phyloP scores from a whole-genome alignment of 257 asterid species.

The Rhazya stricta region DNA sequence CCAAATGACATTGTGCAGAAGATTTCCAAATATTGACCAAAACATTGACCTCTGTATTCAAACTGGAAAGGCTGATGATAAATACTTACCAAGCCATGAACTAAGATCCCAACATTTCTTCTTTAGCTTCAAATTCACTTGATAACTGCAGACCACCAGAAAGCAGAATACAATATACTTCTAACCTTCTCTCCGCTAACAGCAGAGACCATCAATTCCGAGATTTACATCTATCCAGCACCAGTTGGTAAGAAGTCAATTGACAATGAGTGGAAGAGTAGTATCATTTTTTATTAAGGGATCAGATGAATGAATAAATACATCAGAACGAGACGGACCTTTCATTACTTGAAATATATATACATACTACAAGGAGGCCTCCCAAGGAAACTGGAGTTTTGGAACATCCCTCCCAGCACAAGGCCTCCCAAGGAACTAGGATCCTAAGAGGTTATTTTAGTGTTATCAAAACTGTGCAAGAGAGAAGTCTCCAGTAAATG shows the following conservation, averaged over 20 bases:
- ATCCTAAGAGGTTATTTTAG: slow-evolving; percentile 18
- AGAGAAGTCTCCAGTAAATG: background rate
- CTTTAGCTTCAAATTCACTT: slow-evolving; percentile 4
- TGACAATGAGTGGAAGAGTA: too few relatives aligned
- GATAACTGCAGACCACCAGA: background rate
- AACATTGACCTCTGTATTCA: background rate
- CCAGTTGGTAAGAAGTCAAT: background rate
- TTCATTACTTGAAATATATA: background rate
- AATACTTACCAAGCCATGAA: background rate
- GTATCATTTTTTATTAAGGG: background rate
- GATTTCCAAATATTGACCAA: background rate
- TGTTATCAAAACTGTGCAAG: slow-evolving; percentile 26
- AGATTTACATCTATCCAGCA: background rate
- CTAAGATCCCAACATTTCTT: background rate
- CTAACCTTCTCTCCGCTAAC: background rate
- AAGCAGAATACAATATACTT: background rate
- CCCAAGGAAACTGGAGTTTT: background rate
- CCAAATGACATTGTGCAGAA: too few relatives aligned
- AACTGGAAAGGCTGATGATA: background rate
- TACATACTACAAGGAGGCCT: background rate
- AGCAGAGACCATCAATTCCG: background rate
- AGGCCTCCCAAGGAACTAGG: background rate
- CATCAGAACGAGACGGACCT: background rate
- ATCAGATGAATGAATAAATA: background rate
- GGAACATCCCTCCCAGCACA: background rate